Evolutionary conservation across 2,329 filamentous ascomycete species (phyloP), one percentile per base, ranked within the genome.

Genomic region (Chaetomium olivaceum): DNA sequence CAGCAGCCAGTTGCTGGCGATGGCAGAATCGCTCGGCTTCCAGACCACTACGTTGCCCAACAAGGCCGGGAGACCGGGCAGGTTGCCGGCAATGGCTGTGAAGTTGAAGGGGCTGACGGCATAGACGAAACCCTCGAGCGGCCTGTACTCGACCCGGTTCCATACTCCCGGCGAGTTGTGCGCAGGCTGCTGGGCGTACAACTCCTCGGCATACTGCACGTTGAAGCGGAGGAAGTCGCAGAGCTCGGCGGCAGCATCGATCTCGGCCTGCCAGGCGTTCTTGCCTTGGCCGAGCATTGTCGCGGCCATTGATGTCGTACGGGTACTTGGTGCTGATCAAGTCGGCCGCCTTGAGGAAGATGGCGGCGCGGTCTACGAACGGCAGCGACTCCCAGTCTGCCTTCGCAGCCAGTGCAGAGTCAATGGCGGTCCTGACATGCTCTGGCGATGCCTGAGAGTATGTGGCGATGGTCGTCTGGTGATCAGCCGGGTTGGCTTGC

Each of bases 261-360:
- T 98, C 84, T 99, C 94, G n/a, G 95, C 94, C 80, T 99, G 94
- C 93, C 93, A 98, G 57, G 92, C 92, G 77, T 97, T 98, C 87
- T 98, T 98, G 74, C 95, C 94, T 80, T 99, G 94, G 67, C 94
- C 95, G 36, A 97, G 83, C 87, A 98, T 97, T 16, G 95, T 97
- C 54, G 92, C 88, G 8, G 95, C 94, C 91, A 98, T 96, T 96
- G 73, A 99, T 87, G 64, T 97, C 92, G 80, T 97, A 97, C 76
- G 95, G 87, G 80, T 99, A 98, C 81, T 98, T 98, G 70, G 87
- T 91, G 62, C 91, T 83, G 71, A 99, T 87, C 68, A 99, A 83
- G 76, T 98, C 93, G 39, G 94, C 94, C 3, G 95, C 94, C 84
- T 97, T 97, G 74, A 98, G 86, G 82, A 98, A 98, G 75, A 99